Percentiles rank a stretch among this genome's conserved stretches.
Evolutionary conservation across 495 filamentous ascomycete genomes (phyloP).

Genomic region (Tuber magnatum): DNA sequence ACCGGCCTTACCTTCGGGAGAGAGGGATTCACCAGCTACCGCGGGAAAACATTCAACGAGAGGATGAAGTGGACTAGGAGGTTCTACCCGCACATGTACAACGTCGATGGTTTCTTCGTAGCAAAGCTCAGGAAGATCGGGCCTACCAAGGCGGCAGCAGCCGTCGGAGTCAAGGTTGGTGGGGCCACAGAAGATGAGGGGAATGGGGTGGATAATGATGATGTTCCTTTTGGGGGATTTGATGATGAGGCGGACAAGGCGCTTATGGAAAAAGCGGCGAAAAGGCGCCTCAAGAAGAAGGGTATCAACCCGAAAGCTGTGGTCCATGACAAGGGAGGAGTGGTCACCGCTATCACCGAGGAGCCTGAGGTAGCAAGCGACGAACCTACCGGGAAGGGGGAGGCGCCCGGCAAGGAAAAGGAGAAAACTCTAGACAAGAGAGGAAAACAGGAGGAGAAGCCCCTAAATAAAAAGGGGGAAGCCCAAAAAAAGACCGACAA

Average conservation of each 20-base stretch:
- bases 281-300: slow-evolving; percentile 55
- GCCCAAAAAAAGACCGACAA: too few relatives aligned
- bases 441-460: too few relatives aligned
- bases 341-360: slow-evolving; percentile 6
- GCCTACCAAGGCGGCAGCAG: slow-evolving; percentile 54
- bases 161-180: slow-evolving; percentile 40
- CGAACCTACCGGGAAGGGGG: slow-evolving; percentile 16
- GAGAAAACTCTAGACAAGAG: too few relatives aligned
- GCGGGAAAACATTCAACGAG: slow-evolving; percentile 80
- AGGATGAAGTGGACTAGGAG: slow-evolving; percentile 77
- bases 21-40: slow-evolving; percentile 79
- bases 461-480: too few relatives aligned
- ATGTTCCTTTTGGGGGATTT: slow-evolving; percentile 57
- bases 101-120: slow-evolving; percentile 98
- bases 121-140: slow-evolving; percentile 92
- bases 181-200: slow-evolving; percentile 45
- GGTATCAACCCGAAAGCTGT: slow-evolving; percentile 57
- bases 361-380: slow-evolving; percentile 2
- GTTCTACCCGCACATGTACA: slow-evolving; percentile 91
- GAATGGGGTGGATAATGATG: slow-evolving; percentile 40
- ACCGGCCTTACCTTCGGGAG: slow-evolving; percentile 89
- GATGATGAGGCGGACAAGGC: slow-evolving; percentile 56
- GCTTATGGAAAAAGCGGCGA: slow-evolving; percentile 55
- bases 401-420: slow-evolving; percentile 12
- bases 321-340: slow-evolving; percentile 41